Evolutionary conservation across 257 asterid genomes (phyloP).

Genomic region (Solanum sejunctum): DNA sequence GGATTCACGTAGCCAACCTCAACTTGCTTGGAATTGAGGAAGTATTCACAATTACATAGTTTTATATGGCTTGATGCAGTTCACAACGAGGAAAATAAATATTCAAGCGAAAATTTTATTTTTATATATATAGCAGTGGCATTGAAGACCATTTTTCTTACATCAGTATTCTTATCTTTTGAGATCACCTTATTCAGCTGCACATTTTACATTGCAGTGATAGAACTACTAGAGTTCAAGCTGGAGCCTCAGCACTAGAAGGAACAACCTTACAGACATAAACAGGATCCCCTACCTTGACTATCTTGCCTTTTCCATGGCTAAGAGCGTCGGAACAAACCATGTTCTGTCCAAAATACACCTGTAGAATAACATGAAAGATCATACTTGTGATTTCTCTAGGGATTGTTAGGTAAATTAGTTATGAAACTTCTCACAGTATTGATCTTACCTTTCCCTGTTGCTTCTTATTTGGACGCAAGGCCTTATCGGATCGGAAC

Average conservation of each 20-base stretch:
- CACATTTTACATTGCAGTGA: background rate
- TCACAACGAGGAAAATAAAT: background rate
- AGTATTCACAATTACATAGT: background rate
- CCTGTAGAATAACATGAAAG: constrained; percentile 15
- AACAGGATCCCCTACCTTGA: constrained; percentile 34
- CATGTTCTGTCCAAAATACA: constrained; percentile 45
- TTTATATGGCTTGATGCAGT: background rate
- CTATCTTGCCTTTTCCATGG: constrained; percentile 9
- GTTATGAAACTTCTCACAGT: background rate
- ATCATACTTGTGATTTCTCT: background rate
- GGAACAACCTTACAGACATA: constrained; percentile 15
- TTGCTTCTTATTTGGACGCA: constrained; percentile 33
- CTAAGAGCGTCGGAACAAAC: constrained; percentile 17
- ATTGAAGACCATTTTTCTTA: background rate
- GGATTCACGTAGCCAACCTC: background rate
- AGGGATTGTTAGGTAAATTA: background rate
- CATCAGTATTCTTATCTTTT: background rate
- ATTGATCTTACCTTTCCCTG: constrained; percentile 18
- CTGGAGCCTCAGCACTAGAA: constrained; percentile 21
- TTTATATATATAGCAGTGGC: background rate
- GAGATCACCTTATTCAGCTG: background rate
- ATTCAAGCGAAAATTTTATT: background rate
- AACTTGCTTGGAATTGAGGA: background rate
- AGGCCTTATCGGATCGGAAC: constrained; percentile 36
- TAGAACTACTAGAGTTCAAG: background rate